A percentile compares a stretch with the other conserved stretches of the same genome.
Conservation (phyloP, 225 moss, liverwort and hornwort genomes). For the Ulota crispa region DNA sequence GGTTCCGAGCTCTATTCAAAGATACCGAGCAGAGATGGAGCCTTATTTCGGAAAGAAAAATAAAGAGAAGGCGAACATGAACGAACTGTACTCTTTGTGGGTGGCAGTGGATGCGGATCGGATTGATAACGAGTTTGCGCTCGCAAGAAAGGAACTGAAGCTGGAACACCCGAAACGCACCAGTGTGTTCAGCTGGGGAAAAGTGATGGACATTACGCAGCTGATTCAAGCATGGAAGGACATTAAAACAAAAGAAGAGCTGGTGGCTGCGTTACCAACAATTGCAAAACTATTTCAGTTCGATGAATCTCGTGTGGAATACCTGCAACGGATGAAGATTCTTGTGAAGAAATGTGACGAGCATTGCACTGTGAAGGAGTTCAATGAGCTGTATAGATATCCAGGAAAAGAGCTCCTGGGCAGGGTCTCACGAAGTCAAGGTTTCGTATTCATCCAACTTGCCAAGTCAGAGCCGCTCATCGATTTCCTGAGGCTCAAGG, state of each 20-base stretch:
- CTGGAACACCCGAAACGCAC: neutral
- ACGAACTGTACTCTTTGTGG: slow-evolving; percentile 35
- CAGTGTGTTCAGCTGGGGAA: slow-evolving; percentile 7
- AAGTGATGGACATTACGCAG: slow-evolving; percentile 32
- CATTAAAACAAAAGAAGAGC: slow-evolving; percentile 30
- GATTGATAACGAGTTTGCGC: slow-evolving; percentile 33
- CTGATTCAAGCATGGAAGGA: slow-evolving; percentile 48
- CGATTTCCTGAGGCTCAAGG: slow-evolving; percentile 37
- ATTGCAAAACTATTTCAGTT: slow-evolving; percentile 37
- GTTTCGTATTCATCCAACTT: slow-evolving; percentile 40
- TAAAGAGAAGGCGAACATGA: slow-evolving; percentile 32
- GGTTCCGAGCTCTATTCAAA: slow-evolving; percentile 26
- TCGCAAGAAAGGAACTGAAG: slow-evolving; percentile 32
- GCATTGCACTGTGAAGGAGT: slow-evolving; percentile 40
- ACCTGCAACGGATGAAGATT: slow-evolving; percentile 21
- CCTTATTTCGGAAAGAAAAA: slow-evolving; percentile 31
- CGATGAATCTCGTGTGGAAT: slow-evolving; percentile 30
- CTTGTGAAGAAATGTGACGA: slow-evolving; percentile 27
- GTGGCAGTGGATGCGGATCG: slow-evolving; percentile 27
- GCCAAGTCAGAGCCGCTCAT: slow-evolving; percentile 42
- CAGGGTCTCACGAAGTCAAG: slow-evolving; percentile 26
- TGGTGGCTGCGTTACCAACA: slow-evolving; percentile 37
- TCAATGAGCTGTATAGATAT: slow-evolving; percentile 31
- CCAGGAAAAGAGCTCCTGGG: slow-evolving; percentile 33
- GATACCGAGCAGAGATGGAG: slow-evolving; percentile 35